These are phyloP conservation scores for Trypanosoma melophagium DNA, from an alignment of 208 protist genomes.

Conservation along the genomic window DNA sequence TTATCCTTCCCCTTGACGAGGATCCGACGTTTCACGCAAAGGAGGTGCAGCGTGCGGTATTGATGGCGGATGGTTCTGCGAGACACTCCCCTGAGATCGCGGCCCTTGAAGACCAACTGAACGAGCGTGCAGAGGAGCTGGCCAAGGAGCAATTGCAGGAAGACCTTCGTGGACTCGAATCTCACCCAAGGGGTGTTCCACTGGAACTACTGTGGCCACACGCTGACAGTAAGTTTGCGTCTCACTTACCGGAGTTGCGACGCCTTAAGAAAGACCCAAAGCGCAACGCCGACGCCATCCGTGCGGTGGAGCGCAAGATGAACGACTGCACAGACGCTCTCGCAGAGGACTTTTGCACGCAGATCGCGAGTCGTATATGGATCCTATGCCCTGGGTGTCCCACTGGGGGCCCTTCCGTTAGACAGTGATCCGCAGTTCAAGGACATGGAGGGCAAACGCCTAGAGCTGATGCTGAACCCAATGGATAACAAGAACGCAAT, in stretches of 20 bases:
- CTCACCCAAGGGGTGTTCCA: slow-evolving; percentile 63
- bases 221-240: slow-evolving; percentile 45
- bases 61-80: slow-evolving; percentile 26
- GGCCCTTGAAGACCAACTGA: slow-evolving; percentile 57
- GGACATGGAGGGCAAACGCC: slow-evolving; percentile 54
- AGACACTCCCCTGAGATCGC: slow-evolving; percentile 25
- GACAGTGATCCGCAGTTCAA: slow-evolving; percentile 61
- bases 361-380: slow-evolving; percentile 68
- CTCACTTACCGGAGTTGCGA: slow-evolving; percentile 53
- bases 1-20: slow-evolving; percentile 54
- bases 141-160: slow-evolving; percentile 47
- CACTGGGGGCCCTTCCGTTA: slow-evolving; percentile 49
- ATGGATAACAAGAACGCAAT: slow-evolving; percentile 32
- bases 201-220: slow-evolving; percentile 63
- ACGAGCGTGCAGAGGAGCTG: slow-evolving; percentile 52
- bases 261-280: slow-evolving; percentile 59
- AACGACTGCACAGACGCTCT: slow-evolving; percentile 49
- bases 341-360: slow-evolving; percentile 50
- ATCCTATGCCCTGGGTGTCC: slow-evolving; percentile 54
- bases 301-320: slow-evolving; percentile 41
- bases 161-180: slow-evolving; percentile 58
- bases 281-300: slow-evolving; percentile 52
- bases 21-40: slow-evolving; percentile 52
- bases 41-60: slow-evolving; percentile 53
- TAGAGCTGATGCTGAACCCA: slow-evolving; percentile 59